Percentiles rank a stretch among this genome's conserved stretches.
These are phyloP conservation scores for Rhinocladiella mackenziei DNA, from an alignment of 2,329 filamentous ascomycete genomes.

Conservation along the genomic window DNA sequence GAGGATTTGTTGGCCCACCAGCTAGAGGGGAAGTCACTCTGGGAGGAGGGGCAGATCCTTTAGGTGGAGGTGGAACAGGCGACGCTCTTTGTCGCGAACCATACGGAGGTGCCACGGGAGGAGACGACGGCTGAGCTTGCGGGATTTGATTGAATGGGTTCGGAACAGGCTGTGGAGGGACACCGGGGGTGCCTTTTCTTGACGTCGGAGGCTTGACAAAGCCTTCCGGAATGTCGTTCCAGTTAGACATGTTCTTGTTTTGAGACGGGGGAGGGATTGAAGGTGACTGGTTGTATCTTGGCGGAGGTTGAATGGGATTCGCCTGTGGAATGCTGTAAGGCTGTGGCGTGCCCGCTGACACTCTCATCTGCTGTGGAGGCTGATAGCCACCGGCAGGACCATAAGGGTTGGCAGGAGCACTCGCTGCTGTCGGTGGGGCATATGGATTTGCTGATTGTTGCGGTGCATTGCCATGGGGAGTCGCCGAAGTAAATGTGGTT, in stretches of 20 bases:
- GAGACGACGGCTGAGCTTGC: conserved; percentile 55
- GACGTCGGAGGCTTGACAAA: conserved; percentile 69
- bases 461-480: conserved; percentile 11
- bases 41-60: conserved; percentile 65
- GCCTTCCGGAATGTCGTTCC: conserved; percentile 90
- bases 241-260: conserved; percentile 69
- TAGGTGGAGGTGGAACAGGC: conserved; percentile 77
- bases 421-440: conserved; percentile 38
- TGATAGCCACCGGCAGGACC: conserved; percentile 52
- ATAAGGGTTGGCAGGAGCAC: conserved; percentile 34
- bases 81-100: conserved; percentile 55
- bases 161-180: conserved; percentile 58
- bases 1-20: conserved; percentile 50
- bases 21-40: conserved; percentile 68
- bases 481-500: conserved; percentile 31
- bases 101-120: conserved; percentile 58
- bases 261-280: conserved; percentile 63
- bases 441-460: conserved; percentile 22
- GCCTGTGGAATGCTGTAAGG: conserved; percentile 37
- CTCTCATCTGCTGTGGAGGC: conserved; percentile 47
- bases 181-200: conserved; percentile 69
- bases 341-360: conserved; percentile 39
- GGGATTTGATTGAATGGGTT: conserved; percentile 58
- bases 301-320: conserved; percentile 55
- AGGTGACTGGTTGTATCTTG: conserved; percentile 64